A percentile compares a stretch with the other conserved stretches of the same genome.
phyloP scores from a whole-genome alignment of 495 filamentous ascomycete genomes.

The Podospora didyma region DNA sequence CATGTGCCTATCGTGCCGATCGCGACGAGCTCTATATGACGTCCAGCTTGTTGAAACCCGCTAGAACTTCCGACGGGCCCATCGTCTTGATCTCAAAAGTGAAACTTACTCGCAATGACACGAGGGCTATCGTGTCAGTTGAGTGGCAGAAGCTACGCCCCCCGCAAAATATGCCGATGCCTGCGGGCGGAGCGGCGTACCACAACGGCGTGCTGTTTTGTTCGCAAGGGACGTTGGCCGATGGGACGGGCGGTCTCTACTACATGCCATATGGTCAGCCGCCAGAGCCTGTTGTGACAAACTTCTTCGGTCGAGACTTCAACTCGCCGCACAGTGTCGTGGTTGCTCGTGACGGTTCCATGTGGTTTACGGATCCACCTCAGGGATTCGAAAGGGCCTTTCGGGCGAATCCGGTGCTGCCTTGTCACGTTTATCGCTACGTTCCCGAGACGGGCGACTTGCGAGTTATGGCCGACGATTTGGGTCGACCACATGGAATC shows the following conservation, averaged over 20 bases:
- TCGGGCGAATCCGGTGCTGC: conserved; percentile 38
- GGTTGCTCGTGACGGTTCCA: conserved; percentile 29
- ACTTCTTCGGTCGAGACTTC: conserved; percentile 41
- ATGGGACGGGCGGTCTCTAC: conserved; percentile 47
- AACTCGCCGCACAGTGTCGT: conserved; percentile 46
- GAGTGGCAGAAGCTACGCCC: conserved; percentile 45
- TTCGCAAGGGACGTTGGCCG: conserved; percentile 45
- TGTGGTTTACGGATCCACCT: conserved; percentile 51
- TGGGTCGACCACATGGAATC: conserved; percentile 40
- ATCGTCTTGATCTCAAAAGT: conserved; percentile 40
- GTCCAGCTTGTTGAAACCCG: conserved; percentile 46
- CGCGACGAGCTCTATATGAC: conserved; percentile 54
- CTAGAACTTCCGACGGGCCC: conserved; percentile 34
- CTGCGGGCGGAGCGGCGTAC: conserved; percentile 42
- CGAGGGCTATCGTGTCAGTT: conserved; percentile 18
- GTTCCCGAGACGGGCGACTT: conserved; percentile 27
- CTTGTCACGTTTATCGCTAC: conserved; percentile 45
- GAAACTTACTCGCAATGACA: conserved; percentile 22
- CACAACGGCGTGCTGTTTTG: conserved; percentile 40
- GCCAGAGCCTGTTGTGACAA: conserved; percentile 35
- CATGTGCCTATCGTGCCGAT: conserved; percentile 45
- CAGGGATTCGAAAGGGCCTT: conserved; percentile 40
- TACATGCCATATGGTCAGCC: conserved; percentile 38
- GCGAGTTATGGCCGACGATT: conserved; percentile 40
- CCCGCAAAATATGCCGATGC: conserved; percentile 48